Percentiles rank a stretch among this genome's conserved stretches.
Evolutionary conservation across 1,139 yeast species (phyloP).

Genomic region (Suhomyces wounanorum): DNA sequence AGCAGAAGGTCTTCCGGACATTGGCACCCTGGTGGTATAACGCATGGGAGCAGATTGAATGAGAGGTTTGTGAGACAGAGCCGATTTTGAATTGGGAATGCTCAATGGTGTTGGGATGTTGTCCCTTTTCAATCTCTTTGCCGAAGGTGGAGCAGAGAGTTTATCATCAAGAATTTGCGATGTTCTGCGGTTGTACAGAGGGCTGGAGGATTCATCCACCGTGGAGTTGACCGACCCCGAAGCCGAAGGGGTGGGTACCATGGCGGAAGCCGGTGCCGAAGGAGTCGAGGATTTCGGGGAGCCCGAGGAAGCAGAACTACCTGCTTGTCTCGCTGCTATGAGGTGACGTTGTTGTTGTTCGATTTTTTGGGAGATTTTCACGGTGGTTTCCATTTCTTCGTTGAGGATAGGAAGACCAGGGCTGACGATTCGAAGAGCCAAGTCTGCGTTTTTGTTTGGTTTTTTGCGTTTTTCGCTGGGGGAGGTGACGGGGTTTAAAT

Average conservation of each 20-base stretch:
- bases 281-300: conserved; percentile 2
- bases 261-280: background rate
- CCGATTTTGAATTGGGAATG: conserved; percentile 10
- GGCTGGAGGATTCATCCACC: conserved; percentile 2
- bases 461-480: background rate
- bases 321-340: conserved; percentile 41
- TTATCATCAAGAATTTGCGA: conserved; percentile 16
- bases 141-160: conserved; percentile 25
- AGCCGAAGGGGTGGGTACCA: conserved; percentile 5
- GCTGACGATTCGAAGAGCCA: conserved; percentile 42
- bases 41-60: conserved; percentile 51
- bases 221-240: conserved; percentile 6
- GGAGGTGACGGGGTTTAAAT: conserved; percentile 19
- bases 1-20: conserved; percentile 10
- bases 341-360: conserved; percentile 50
- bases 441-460: conserved; percentile 18
- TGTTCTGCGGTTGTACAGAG: conserved; percentile 2
- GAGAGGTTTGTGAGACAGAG: conserved; percentile 24
- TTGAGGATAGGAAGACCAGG: conserved; percentile 53
- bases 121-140: conserved; percentile 45
- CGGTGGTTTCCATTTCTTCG: conserved; percentile 50
- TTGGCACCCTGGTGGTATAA: conserved; percentile 12
- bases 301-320: conserved; percentile 8
- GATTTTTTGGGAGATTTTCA: conserved; percentile 47
- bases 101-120: conserved; percentile 50